Base-by-base conservation (phyloP, 140 eudicot genomes). In the Bidens hawaiensis region DNA sequence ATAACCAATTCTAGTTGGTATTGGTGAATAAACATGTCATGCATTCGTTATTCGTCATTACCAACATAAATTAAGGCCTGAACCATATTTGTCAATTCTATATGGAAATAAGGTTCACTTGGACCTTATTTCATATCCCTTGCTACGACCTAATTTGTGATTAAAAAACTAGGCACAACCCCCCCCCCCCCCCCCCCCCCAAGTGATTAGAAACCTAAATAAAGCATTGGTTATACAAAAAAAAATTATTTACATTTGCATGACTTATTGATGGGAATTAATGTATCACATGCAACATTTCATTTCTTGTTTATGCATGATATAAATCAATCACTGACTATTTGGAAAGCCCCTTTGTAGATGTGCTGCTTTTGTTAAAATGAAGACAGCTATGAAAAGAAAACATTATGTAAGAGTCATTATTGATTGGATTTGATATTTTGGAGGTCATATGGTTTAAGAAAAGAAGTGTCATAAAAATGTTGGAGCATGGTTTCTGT, bases 401-500 rank as follows among this genome's bases (percentile, higher is more conserved):
- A 41, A 17, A 46, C 54, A 57, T 64, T 21, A 65, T 57, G 46
- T 47, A 22, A 34, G 2, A 24, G 18, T 17, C 19, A 40, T 57
- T 47, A 48, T 49, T 66, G 62, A 26, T 54, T 14, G 52, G 68
- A 67, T 73, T 58, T 65, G 70, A 62, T 57, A 15, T 36, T 62
- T 40, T 71, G 21, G 64, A 38, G 47, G 64, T 40, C 31, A 62
- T 47, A 46, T 16, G 53, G 57, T 57, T 47, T 59, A 36, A 58
- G 79, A 74, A 67, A 66, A 58, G 74, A 66, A 54, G 59, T 28
- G 64, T 50, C 74, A 67, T 74, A 22, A 58, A 67, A 59, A 58
- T 59, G 74, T 67, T 60, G 79, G 50, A 59, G 60, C 79, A 74
- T 74, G 64, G 49, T 74, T 40, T 67, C 31, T 67, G 25, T 49